These are phyloP conservation scores for Coemansia sp. DNA, from an alignment of 192 early-diverging fungal species.

Conservation along the genomic window DNA sequence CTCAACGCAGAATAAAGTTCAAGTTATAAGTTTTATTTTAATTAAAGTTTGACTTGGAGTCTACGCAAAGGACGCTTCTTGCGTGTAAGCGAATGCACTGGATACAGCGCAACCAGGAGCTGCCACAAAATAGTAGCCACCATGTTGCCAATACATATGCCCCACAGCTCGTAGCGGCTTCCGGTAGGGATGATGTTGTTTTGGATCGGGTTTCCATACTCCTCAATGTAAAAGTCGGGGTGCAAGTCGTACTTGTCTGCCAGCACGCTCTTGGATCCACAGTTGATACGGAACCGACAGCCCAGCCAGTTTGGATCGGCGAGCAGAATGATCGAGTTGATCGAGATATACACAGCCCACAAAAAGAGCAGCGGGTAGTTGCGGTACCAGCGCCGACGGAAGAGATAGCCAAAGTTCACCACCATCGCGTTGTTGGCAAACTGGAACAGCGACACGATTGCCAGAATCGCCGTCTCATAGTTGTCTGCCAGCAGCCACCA, in stretches of 20 bases:
- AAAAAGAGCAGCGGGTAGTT: slow-evolving; percentile 64
- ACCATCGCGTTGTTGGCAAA: slow-evolving; percentile 69
- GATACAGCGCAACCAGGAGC: slow-evolving; percentile 51
- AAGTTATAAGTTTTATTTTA: slow-evolving; percentile 40
- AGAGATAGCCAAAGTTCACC: slow-evolving; percentile 70
- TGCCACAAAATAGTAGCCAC: slow-evolving; percentile 48
- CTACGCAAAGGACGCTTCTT: slow-evolving; percentile 51
- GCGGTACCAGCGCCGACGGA: slow-evolving; percentile 61
- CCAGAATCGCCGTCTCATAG: slow-evolving; percentile 67
- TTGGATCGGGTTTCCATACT: slow-evolving; percentile 63
- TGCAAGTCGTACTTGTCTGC: slow-evolving; percentile 38
- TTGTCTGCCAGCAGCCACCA: slow-evolving; percentile 87
- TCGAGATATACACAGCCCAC: slow-evolving; percentile 55
- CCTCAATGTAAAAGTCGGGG: slow-evolving; percentile 48
- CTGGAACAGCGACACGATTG: slow-evolving; percentile 67
- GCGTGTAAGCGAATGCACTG: slow-evolving; percentile 47
- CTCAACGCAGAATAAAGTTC: slow-evolving; percentile 38
- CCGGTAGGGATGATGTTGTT: slow-evolving; percentile 70
- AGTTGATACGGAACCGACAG: slow-evolving; percentile 75
- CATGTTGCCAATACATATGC: slow-evolving; percentile 43
- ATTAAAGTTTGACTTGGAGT: slow-evolving; percentile 5
- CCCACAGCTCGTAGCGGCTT: slow-evolving; percentile 66
- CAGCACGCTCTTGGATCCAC: slow-evolving; percentile 54
- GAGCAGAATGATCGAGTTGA: slow-evolving; percentile 59
- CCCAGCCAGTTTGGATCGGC: slow-evolving; percentile 67